Base-by-base conservation (phyloP, 163 green algal genomes). In the Volvox carteri region DNA sequence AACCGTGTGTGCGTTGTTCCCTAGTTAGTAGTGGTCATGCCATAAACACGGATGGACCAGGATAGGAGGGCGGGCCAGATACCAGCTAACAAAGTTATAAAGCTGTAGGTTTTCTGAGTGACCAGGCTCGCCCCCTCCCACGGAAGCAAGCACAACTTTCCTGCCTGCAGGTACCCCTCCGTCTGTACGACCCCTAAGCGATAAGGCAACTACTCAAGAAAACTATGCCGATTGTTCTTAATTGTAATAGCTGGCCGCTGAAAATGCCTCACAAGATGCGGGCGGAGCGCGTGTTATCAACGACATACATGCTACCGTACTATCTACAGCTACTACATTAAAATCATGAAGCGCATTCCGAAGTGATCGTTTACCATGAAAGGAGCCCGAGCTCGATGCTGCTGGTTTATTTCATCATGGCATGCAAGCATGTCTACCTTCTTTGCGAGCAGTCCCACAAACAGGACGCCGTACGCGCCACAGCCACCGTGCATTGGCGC, bases 401-500 rank as follows among this genome's bases (percentile, higher is more conserved):
- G n/a, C n/a, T n/a, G n/a, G n/a, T n/a, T n/a, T n/a, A n/a, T n/a
- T n/a, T n/a, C n/a, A n/a, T n/a, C n/a, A n/a, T n/a, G n/a, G n/a
- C n/a, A n/a, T n/a, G n/a, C n/a, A n/a, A n/a, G n/a, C 39, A 21
- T 39, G 25, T 41, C 2, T 2, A 73, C 77, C 77, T 85, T 73
- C 77, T 73, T 85, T 56, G 90, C 94, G 58, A 96, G 92, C 41
- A 95, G 76, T 25, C 93, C 92, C 7, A 90, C 74, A 30, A 90
- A 80, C 7, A 96, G 39, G 8, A 90, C 86, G 37, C 94, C 94
- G 46, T 84, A 93, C 8, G 87, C 84, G 62, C 94, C 94, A 46
- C 91, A 91, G 48, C 92, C 90, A 48, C 92, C 93, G 89, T 99
- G 97, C 86, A 98, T 95, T 23, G 95, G 92, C 60, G 95, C 95